phyloP scores from a whole-genome alignment of 139 green algal species.

The Pycnococcus provasolii region DNA sequence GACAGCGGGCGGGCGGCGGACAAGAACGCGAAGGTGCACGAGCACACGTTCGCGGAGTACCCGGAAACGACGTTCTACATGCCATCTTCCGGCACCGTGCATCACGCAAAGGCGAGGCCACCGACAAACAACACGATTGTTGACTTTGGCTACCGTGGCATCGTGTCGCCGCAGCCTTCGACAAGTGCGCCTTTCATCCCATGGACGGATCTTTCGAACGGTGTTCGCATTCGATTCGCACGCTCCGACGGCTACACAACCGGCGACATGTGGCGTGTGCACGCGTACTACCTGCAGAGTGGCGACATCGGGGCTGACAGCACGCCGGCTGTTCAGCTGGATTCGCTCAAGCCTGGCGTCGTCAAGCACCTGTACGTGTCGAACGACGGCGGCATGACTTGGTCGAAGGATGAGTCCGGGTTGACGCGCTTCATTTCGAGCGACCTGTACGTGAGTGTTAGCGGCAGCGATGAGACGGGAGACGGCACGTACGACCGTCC shows the following conservation, averaged over 20 bases:
- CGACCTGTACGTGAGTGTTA: background rate
- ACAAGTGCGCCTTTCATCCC: background rate
- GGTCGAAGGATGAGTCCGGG: background rate
- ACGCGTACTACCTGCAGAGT: background rate
- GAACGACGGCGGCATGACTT: constrained; percentile 7
- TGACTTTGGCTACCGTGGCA: too few relatives aligned
- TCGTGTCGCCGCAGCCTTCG: too few relatives aligned
- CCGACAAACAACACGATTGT: too few relatives aligned
- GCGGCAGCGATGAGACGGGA: background rate
- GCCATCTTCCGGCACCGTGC: too few relatives aligned
- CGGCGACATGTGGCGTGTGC: background rate
- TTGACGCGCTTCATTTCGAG: background rate
- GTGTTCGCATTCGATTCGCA: background rate
- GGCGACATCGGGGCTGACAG: too few relatives aligned
- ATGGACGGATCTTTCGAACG: background rate
- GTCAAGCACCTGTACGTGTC: constrained; percentile 4
- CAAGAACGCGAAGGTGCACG: too few relatives aligned
- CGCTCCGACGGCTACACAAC: background rate
- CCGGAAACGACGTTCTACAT: too few relatives aligned
- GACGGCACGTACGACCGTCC: background rate
- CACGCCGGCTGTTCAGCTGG: background rate
- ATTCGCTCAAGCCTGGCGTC: background rate
- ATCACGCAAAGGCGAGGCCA: too few relatives aligned
- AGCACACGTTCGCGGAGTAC: too few relatives aligned
- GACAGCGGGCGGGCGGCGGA: too few relatives aligned